phyloP scores from a whole-genome alignment of 2,329 filamentous ascomycete genomes.

The Ceratocystiopsis sp. region DNA sequence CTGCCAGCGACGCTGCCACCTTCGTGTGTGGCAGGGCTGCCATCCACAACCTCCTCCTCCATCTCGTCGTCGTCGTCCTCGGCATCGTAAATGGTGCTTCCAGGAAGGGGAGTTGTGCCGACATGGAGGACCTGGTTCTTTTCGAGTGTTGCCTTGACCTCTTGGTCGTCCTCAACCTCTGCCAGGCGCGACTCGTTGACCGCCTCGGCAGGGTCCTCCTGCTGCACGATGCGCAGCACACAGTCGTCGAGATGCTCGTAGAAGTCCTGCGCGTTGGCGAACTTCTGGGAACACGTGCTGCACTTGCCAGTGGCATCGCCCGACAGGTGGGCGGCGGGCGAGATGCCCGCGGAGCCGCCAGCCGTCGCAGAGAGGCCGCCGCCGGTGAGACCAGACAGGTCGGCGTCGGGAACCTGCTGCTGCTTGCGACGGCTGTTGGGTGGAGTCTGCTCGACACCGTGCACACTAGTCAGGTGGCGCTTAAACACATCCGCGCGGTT shows the following conservation, averaged over 20 bases:
- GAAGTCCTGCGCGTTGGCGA: slow-evolving; percentile 89
- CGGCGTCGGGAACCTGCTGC: no score
- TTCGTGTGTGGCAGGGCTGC: slow-evolving; percentile 13
- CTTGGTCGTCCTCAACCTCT: slow-evolving; percentile 46
- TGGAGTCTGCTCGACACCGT: slow-evolving; percentile 82
- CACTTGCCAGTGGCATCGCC: slow-evolving; percentile 81
- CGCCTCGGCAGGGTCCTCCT: slow-evolving; percentile 51
- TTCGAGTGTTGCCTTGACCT: slow-evolving; percentile 44
- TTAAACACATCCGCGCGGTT: slow-evolving; percentile 95
- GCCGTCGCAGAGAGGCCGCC: not conserved
- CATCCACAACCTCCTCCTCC: slow-evolving; percentile 31
- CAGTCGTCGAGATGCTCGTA: slow-evolving; percentile 88
- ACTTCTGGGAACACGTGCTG: slow-evolving; percentile 81
- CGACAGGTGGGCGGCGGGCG: slow-evolving; percentile 47
- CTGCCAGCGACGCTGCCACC: slow-evolving; percentile 22
- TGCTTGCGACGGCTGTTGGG: slow-evolving; percentile 75
- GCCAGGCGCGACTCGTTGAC: slow-evolving; percentile 51
- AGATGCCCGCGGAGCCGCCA: slow-evolving; percentile 34
- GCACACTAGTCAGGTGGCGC: slow-evolving; percentile 75
- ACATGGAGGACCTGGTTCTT: slow-evolving; percentile 44
- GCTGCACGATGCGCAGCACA: slow-evolving; percentile 53
- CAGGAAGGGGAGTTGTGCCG: slow-evolving; percentile 19
- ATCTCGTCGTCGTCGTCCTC: slow-evolving; percentile 29
- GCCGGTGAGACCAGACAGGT: no score
- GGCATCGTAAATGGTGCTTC: slow-evolving; percentile 18